These are phyloP conservation scores for Neofusicoccum sp. DNA, from an alignment of 2,329 filamentous ascomycete genomes.

Conservation along the genomic window DNA sequence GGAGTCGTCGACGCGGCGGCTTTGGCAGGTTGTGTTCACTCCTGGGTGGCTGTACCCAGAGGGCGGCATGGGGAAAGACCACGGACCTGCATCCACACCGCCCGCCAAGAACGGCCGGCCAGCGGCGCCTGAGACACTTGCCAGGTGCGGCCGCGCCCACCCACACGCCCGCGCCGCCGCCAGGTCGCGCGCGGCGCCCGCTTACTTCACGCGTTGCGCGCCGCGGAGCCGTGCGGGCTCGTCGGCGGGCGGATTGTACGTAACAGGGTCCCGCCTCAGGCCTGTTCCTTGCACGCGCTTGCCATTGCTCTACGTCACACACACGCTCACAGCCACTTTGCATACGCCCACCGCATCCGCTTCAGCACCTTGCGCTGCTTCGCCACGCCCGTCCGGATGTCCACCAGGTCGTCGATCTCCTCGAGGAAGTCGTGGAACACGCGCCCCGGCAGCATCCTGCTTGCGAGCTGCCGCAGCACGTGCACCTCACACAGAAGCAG, in stretches of 20 bases:
- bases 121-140: background rate
- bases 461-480: conserved; percentile 68
- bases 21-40: conserved; percentile 12
- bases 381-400: conserved; percentile 72
- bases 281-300: conserved; percentile 4
- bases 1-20: background rate
- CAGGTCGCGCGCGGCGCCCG: background rate
- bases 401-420: conserved; percentile 81
- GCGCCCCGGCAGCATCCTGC: conserved; percentile 66
- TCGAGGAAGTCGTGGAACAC: conserved; percentile 83
- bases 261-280: conserved; percentile 6
- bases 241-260: background rate
- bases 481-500: conserved; percentile 88
- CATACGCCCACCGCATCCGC: conserved; percentile 87
- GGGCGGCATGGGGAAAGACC: conserved; percentile 17
- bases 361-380: conserved; percentile 77
- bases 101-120: background rate
- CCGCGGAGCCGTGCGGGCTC: background rate
- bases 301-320: background rate
- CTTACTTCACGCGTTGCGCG: background rate
- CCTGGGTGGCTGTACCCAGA: conserved; percentile 17
- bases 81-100: conserved; percentile 15
- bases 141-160: background rate
- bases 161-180: background rate
- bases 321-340: conserved; percentile 58